Evolutionary conservation across 352 stramenopile genomes (phyloP).

Genomic region (Thalassiosira pacifica): DNA sequence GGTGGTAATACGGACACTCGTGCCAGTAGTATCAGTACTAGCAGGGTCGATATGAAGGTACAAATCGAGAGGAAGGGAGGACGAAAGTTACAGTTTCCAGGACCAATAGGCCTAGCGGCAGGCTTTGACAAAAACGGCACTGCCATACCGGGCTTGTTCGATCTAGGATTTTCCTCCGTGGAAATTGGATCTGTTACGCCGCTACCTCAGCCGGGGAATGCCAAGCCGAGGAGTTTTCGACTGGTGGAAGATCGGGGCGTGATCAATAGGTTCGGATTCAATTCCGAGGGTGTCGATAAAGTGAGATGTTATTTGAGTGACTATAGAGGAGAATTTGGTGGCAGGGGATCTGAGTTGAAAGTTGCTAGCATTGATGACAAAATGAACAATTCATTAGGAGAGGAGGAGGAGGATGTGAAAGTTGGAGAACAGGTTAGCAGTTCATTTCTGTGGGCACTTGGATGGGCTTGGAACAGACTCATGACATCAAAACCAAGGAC

Average conservation of each 20-base stretch:
- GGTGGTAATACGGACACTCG: not conserved
- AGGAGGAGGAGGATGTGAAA: not conserved
- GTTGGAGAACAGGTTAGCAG: not conserved
- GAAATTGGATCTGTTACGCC: conserved; percentile 95
- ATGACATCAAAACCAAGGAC: conserved; percentile 67
- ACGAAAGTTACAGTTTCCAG: conserved; percentile 86
- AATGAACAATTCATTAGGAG: not conserved
- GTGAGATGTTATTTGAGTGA: conserved; percentile 82
- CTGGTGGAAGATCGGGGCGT: conserved; percentile 93
- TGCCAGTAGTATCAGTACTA: not conserved
- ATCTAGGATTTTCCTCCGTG: conserved; percentile 94
- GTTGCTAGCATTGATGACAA: not conserved
- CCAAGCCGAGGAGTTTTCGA: conserved; percentile 96
- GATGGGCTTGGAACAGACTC: conserved; percentile 44
- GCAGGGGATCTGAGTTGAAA: conserved; percentile 35
- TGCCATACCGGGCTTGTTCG: conserved; percentile 92
- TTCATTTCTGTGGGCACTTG: conserved; percentile 29
- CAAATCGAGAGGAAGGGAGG: conserved; percentile 12
- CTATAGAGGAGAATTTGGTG: conserved; percentile 67
- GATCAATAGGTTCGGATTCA: conserved; percentile 99
- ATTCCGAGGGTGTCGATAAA: conserved; percentile 91
- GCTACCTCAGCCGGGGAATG: conserved; percentile 94
- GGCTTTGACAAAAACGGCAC: conserved; percentile 98
- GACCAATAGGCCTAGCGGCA: conserved; percentile 94
- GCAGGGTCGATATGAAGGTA: conserved; percentile 25